Conservation (phyloP, 306 rosid species). For the Begonia fuchsioides region DNA sequence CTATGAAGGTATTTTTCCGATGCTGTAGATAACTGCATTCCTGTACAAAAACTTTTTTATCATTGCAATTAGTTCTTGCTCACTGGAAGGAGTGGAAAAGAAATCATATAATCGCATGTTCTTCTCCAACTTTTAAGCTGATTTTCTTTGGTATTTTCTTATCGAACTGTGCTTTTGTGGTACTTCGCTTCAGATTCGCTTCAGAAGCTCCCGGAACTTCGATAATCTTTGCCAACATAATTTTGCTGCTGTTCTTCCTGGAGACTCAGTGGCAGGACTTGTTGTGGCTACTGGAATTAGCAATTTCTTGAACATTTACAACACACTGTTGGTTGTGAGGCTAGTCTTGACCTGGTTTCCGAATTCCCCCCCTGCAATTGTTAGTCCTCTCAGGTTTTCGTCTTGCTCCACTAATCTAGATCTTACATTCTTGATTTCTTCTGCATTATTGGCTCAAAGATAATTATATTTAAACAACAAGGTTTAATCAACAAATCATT, state of each 20-base stretch:
- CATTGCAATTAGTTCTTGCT: neutral
- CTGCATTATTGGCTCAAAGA: no score
- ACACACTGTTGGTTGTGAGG: conserved; percentile 67
- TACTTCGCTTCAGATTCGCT: conserved; percentile 39
- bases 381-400: conserved; percentile 69
- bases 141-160: neutral
- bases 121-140: no score
- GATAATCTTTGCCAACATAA: conserved; percentile 26
- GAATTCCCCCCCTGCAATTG: conserved; percentile 71
- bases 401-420: neutral
- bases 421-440: neutral
- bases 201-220: conserved; percentile 20
- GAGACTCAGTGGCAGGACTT: conserved; percentile 78
- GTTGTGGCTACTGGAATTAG: conserved; percentile 65
- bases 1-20: no score
- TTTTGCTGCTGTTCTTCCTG: conserved; percentile 83
- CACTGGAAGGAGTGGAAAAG: no score
- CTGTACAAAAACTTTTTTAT: no score
- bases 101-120: no score
- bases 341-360: conserved; percentile 99
- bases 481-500: no score
- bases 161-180: conserved; percentile 1
- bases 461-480: no score
- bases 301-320: conserved; percentile 82
- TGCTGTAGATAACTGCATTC: no score